Evolutionary conservation across 768 basidiomycete genomes (phyloP), one percentile per base, ranked within the genome.

Genomic region (Lactarius hatsudake): DNA sequence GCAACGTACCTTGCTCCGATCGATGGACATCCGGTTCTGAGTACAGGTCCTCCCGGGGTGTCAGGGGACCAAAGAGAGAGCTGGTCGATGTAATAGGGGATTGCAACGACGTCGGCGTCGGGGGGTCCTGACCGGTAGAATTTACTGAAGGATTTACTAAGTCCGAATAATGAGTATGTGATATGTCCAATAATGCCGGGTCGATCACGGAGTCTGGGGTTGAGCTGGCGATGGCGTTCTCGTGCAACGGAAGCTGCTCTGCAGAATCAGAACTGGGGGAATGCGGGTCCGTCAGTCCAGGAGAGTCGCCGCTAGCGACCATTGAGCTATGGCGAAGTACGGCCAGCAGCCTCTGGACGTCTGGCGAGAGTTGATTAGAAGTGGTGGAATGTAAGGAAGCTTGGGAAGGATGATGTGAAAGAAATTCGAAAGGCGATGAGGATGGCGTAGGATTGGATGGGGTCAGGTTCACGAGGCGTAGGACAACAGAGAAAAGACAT

Each of bases 261-360:
- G 43, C 34, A 17, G 38, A 30, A 28, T 23, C 28, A 23, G 64
- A 56, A 78, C 74, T 53, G 83, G 78, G n/a, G 86, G 75, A 58
- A 83, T 79, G 60, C 78, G 79, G 75, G 85, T 77, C 83, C 83
- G 85, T 43, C 78, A 81, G 67, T 86, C 81, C 67, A 83, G 79
- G 13, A 79, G 72, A 26, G 53, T 57, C 60, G 15, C 42, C 13
- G 28, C 45, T 55, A 42, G 45, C 13, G n/a, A 23, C 15, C 53
- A 23, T 28, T 18, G 69, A 30, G 23, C 56, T 28, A 8, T 57
- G 32, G 23, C 20, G 43, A 32, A 63, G 30, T 4, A 63, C 63
- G 30, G 48, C 23, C 5, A 60, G 40, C 32, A 64, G 62, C 69
- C 63, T 55, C 65, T 56, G 58, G 48, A 60, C 26, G 55, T 64